Conservation (phyloP, 2,329 filamentous ascomycete species). For the Epicoccum sorghinum region DNA sequence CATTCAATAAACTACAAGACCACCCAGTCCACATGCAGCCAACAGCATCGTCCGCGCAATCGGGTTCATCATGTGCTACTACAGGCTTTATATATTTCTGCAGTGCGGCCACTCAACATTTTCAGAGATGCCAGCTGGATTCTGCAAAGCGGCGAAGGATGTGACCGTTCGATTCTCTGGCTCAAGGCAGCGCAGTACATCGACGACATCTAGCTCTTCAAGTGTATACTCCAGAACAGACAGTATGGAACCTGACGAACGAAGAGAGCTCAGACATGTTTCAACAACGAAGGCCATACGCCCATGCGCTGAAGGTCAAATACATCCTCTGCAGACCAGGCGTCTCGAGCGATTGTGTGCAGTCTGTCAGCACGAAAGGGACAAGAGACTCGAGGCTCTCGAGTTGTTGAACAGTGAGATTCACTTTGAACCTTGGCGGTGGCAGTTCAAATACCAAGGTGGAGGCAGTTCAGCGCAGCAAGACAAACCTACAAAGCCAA, state of each 20-base stretch:
- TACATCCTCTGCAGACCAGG: slow-evolving; percentile 19
- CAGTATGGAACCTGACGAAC: not conserved
- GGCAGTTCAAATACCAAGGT: slow-evolving; percentile 16
- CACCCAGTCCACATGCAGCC: not conserved
- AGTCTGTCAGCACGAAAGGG: slow-evolving; percentile 11
- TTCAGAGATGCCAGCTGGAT: slow-evolving; percentile 40
- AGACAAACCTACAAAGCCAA: not conserved
- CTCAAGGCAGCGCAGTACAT: slow-evolving; percentile 12
- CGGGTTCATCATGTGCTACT: slow-evolving; percentile 49
- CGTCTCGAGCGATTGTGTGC: slow-evolving; percentile 17
- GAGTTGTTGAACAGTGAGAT: not conserved
- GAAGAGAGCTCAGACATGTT: not conserved
- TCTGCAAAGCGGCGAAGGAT: slow-evolving; percentile 34
- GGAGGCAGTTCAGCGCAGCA: not conserved
- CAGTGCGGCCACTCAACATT: slow-evolving; percentile 51
- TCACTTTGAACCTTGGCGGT: slow-evolving; percentile 7
- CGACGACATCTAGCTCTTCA: not conserved
- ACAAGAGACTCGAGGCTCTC: slow-evolving; percentile 1
- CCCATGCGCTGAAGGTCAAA: slow-evolving; percentile 12
- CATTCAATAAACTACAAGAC: not conserved
- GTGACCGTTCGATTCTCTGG: slow-evolving; percentile 20
- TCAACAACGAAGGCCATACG: not conserved
- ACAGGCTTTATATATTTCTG: slow-evolving; percentile 50
- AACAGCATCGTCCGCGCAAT: not conserved
- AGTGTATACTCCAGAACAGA: slow-evolving; percentile 1